A percentile compares a stretch with the other conserved stretches of the same genome.
phyloP scores from a whole-genome alignment of 1,139 yeast genomes.

The Cylindricascospora bacillispora region DNA sequence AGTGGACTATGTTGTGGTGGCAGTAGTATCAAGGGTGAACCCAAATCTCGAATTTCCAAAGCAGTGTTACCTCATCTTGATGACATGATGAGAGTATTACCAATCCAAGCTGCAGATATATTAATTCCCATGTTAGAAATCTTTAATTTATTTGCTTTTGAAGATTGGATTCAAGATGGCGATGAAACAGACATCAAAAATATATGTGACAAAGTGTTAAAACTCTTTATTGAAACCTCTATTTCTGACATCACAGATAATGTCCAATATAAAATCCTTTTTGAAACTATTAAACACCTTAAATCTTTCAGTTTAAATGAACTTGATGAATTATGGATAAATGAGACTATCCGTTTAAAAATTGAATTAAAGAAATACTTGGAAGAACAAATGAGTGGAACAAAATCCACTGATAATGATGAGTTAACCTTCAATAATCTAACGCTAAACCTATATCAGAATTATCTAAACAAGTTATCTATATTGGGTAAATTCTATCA shows the following conservation, averaged over 20 bases:
- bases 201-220: slow-evolving; percentile 12
- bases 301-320: slow-evolving; percentile 12
- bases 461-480: slow-evolving; percentile 20
- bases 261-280: slow-evolving; percentile 9
- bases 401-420: slow-evolving; percentile 4
- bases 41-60: slow-evolving; percentile 11
- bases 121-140: slow-evolving; percentile 16
- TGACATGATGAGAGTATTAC: slow-evolving; percentile 13
- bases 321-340: slow-evolving; percentile 17
- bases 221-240: slow-evolving; percentile 13
- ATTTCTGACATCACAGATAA: slow-evolving; percentile 8
- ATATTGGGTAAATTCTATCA: slow-evolving; percentile 19
- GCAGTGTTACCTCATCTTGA: slow-evolving; percentile 16
- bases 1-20: slow-evolving; percentile 25
- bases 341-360: slow-evolving; percentile 13
- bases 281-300: slow-evolving; percentile 13
- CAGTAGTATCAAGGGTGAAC: slow-evolving; percentile 12
- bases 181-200: slow-evolving; percentile 13
- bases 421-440: slow-evolving; percentile 7
- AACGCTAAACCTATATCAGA: slow-evolving; percentile 10
- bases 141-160: slow-evolving; percentile 16
- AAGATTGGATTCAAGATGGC: slow-evolving; percentile 23
- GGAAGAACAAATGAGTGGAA: slow-evolving; percentile 8
- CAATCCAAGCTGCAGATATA: slow-evolving; percentile 16
- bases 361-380: slow-evolving; percentile 17